Evolutionary conservation across 345 rosid genomes (phyloP), one percentile per base, ranked within the genome.

Genomic region (Linum lewisii): DNA sequence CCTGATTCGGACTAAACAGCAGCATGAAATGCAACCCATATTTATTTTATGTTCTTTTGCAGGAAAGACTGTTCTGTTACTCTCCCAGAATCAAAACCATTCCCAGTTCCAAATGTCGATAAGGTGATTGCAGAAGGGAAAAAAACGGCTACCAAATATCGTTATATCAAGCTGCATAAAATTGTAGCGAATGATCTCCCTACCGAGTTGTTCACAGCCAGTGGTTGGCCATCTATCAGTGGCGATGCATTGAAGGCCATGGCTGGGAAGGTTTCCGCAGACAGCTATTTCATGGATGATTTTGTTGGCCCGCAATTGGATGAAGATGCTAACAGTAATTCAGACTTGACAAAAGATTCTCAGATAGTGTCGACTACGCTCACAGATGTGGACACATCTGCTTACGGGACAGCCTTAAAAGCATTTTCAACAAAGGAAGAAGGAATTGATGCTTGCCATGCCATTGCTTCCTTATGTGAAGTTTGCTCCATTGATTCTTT

Each of bases 401-500:
- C 73, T 65, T 77, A 72, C 69, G 90, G 82, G 66, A 57, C 81
- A 38, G 84, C 86, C 63, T 72, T 49, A 64, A 57, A n/a, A 16
- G 87, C 78, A 29, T 93, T 85, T 76, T 71, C 54, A 51, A 79
- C 73, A 0, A 71, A 61, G 60, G 81, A 83, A 59, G 81, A 76
- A 63, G 90, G 92, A 59, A 85, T 68, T 68, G 95, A 87, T 50
- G 97, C 99, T 54, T 87, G 94, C 68, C 90, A 82, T 81, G 96
- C 97, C 57, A 89, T 93, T 73, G 85, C 87, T 59, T 81, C 99
- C 53, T 67, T 93, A 61, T 89, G 97, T 77, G 95, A 87, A 87
- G 80, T 93, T 68, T 89, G 95, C 77, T 79, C 97, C 24, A 85
- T 93, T 38, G 95, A 93, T 72, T 82, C 90, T 38, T 79, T 93